phyloP scores from a whole-genome alignment of 2,329 filamentous ascomycete species.

The Talaromyces sp. region DNA sequence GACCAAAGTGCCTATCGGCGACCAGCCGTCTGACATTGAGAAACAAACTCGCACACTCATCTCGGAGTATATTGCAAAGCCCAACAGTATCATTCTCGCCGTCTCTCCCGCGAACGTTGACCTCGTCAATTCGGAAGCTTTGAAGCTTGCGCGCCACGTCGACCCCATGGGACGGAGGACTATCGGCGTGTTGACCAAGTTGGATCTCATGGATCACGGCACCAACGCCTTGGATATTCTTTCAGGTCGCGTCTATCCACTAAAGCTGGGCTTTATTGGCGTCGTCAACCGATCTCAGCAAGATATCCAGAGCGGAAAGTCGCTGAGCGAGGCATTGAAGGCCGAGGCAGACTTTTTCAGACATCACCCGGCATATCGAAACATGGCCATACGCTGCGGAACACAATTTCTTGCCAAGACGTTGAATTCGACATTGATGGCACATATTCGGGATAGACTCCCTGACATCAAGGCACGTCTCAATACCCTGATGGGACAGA shows the following conservation, averaged over 20 bases:
- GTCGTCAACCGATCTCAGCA: conserved; percentile 98
- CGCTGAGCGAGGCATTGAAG: conserved; percentile 85
- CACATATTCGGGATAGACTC: conserved; percentile 89
- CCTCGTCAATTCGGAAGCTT: conserved; percentile 93
- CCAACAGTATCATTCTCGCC: conserved; percentile 95
- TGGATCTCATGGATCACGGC: conserved; percentile 98
- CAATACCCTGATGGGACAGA: conserved; percentile 99
- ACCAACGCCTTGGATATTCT: conserved; percentile 97
- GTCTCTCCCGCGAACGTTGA: conserved; percentile 98
- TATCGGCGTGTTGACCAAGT: conserved; percentile 93
- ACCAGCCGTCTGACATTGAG: conserved; percentile 96
- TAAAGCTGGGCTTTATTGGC: conserved; percentile 96
- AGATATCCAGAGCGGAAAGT: conserved; percentile 93
- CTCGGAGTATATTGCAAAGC: conserved; percentile 96
- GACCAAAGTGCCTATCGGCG: conserved; percentile 97
- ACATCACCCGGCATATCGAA: conserved; percentile 94
- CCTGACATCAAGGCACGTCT: conserved; percentile 97
- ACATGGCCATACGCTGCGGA: conserved; percentile 89
- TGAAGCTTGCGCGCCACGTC: conserved; percentile 95
- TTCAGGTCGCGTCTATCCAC: conserved; percentile 91
- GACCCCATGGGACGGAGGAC: conserved; percentile 91
- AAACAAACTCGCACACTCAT: conserved; percentile 97
- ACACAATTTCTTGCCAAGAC: conserved; percentile 94
- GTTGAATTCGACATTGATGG: conserved; percentile 91
- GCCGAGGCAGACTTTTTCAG: conserved; percentile 93